phyloP scores from a whole-genome alignment of 495 filamentous ascomycete species.

The Penicillium argentinense region DNA sequence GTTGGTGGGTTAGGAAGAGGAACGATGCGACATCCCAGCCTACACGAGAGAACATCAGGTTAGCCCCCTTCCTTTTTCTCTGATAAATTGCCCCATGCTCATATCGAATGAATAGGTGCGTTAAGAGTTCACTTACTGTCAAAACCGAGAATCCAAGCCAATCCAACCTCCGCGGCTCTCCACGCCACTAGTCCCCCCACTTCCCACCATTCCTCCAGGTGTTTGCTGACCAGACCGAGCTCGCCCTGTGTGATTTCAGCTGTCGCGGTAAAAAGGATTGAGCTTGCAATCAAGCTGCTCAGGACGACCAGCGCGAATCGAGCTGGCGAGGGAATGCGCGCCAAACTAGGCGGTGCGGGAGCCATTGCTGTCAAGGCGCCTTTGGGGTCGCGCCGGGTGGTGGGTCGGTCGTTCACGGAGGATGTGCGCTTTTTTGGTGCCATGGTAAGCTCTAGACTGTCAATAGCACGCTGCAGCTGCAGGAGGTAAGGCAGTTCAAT shows the following conservation, averaged over 20 bases:
- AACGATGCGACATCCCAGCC: conserved; percentile 69
- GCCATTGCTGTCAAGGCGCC: conserved; percentile 5
- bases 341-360: conserved; percentile 10
- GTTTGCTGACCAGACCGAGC: conserved; percentile 60
- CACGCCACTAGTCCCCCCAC: conserved; percentile 61
- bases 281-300: conserved; percentile 60
- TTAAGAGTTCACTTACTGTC: conserved; percentile 52
- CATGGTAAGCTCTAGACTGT: conserved; percentile 6
- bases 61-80: conserved; percentile 1
- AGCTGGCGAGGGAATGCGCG: conserved; percentile 43
- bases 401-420: background rate
- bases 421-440: conserved; percentile 14
- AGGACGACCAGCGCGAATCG: conserved; percentile 65
- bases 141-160: conserved; percentile 69
- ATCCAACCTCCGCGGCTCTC: conserved; percentile 65
- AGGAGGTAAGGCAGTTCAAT: background rate
- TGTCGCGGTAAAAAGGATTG: conserved; percentile 54
- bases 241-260: conserved; percentile 53
- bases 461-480: background rate
- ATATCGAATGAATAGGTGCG: no score
- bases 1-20: conserved; percentile 67
- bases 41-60: conserved; percentile 20
- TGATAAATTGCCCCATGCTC: no score
- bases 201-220: conserved; percentile 59
- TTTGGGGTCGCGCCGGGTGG: conserved; percentile 13